Conservation (phyloP, 305 asterid genomes). For the Plantago rigida region DNA sequence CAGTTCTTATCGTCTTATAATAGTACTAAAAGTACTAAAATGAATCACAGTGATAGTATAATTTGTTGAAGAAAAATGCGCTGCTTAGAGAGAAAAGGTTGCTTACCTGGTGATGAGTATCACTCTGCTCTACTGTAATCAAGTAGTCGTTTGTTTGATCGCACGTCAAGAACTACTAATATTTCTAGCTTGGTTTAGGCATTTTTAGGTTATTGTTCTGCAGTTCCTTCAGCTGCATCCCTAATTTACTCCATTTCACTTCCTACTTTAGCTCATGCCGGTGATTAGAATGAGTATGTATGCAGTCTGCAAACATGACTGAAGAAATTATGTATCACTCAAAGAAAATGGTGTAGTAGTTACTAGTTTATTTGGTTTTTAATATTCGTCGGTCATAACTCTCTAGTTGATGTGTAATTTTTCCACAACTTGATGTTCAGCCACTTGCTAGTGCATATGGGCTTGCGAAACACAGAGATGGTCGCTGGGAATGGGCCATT, state of each 20-base stretch:
- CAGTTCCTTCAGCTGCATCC: background rate
- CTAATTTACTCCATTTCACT: background rate
- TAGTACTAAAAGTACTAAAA: background rate
- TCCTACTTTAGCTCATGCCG: background rate
- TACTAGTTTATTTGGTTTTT: too few relatives aligned
- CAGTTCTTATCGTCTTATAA: background rate
- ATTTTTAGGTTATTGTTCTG: background rate
- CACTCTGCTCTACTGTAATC: background rate
- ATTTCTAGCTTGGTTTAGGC: background rate
- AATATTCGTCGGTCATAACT: too few relatives aligned
- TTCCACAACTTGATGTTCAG: conserved; percentile 36
- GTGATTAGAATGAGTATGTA: background rate
- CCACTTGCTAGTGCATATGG: conserved; percentile 97
- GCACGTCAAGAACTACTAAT: too few relatives aligned
- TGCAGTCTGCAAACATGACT: too few relatives aligned
- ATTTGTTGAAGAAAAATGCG: background rate
- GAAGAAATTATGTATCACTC: too few relatives aligned
- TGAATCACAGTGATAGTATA: background rate
- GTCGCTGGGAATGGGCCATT: conserved; percentile 99
- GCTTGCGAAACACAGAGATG: conserved; percentile 97
- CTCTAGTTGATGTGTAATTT: conserved; percentile 19
- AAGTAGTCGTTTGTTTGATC: background rate
- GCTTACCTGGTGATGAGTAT: background rate
- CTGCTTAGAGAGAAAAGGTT: too few relatives aligned
- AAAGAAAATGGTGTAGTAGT: too few relatives aligned